phyloP scores from a whole-genome alignment of 2,329 filamentous ascomycete genomes.

The Pochonia chlamydosporia region DNA sequence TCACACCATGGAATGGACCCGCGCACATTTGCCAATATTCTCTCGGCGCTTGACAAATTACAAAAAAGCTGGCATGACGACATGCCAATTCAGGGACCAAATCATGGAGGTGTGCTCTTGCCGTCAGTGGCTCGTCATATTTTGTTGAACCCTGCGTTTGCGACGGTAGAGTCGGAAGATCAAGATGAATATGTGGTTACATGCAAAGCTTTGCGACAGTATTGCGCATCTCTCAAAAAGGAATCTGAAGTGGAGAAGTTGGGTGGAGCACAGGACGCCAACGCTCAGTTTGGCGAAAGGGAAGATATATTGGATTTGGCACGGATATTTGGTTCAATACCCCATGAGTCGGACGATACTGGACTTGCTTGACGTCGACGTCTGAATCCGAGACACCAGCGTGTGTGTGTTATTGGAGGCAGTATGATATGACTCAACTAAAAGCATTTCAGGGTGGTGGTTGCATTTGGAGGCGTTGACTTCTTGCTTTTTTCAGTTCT shows the following conservation, averaged over 20 bases:
- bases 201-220: not conserved
- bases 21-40: not conserved
- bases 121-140: conserved; percentile 1
- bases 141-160: not conserved
- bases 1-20: not conserved
- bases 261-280: not conserved
- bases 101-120: not conserved
- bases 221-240: not conserved
- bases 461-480: conserved; percentile 34
- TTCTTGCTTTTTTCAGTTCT: conserved; percentile 17
- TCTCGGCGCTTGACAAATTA: conserved; percentile 4
- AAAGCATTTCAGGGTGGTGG: conserved; percentile 23
- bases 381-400: not conserved
- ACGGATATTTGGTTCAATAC: conserved; percentile 6
- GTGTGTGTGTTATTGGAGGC: not conserved
- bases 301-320: conserved; percentile 8
- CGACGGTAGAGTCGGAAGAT: not conserved
- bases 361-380: conserved; percentile 5
- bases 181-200: not conserved
- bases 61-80: conserved; percentile 1
- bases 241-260: not conserved
- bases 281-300: not conserved
- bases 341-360: conserved; percentile 7
- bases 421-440: conserved; percentile 9
- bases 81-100: not conserved